Evolutionary conservation across 1,284 basidiomycete species (phyloP).

Genomic region (Chalciporus sp.): DNA sequence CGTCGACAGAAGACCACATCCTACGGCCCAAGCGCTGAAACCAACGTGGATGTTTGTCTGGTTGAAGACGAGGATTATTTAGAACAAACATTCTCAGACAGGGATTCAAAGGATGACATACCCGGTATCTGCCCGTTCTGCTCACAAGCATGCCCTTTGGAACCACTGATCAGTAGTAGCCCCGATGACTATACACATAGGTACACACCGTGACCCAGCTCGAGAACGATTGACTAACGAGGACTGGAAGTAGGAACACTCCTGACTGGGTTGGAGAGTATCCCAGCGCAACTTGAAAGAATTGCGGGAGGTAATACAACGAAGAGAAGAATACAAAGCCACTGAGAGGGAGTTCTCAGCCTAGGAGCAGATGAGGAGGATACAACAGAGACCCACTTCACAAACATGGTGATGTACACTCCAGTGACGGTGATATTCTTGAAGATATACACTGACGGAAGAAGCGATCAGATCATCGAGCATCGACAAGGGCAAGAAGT

Average conservation of each 20-base stretch:
- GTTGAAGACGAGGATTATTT: neutral
- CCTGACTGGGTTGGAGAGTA: conserved; percentile 38
- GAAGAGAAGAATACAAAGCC: conserved; percentile 64
- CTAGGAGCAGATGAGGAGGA: neutral
- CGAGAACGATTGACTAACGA: conserved; percentile 59
- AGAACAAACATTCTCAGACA: neutral
- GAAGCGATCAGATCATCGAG: neutral
- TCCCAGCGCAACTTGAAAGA: conserved; percentile 71
- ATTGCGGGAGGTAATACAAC: conserved; percentile 72
- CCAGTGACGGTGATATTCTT: conserved; percentile 68
- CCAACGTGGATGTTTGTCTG: conserved; percentile 65
- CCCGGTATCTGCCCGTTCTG: conserved; percentile 66
- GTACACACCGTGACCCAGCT: conserved; percentile 54
- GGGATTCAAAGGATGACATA: conserved; percentile 27
- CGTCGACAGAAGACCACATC: conserved; percentile 68
- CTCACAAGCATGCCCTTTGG: conserved; percentile 63
- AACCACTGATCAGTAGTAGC: conserved; percentile 8
- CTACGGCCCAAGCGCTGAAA: conserved; percentile 71
- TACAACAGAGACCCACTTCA: conserved; percentile 46
- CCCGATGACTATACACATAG: neutral
- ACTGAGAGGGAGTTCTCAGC: conserved; percentile 27
- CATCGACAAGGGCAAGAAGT: neutral
- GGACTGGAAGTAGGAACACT: conserved; percentile 36
- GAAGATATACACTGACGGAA: conserved; percentile 66
- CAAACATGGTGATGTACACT: conserved; percentile 68